phyloP scores from a whole-genome alignment of 2,329 filamentous ascomycete species.

The Fusarium torulosum region DNA sequence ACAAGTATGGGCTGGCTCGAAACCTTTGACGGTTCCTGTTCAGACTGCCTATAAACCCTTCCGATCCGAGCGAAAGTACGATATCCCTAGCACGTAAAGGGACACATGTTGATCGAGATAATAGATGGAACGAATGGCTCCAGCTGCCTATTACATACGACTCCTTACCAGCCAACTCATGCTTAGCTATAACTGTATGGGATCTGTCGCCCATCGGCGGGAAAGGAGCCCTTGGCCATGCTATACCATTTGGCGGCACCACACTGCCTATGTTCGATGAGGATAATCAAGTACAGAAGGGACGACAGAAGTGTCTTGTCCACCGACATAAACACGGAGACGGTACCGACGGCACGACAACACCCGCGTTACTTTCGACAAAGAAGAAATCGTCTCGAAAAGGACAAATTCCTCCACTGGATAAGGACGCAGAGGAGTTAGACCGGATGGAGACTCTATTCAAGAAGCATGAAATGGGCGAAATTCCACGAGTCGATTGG shows the following conservation, averaged over 20 bases:
- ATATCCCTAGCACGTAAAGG: not conserved
- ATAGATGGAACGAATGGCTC: constrained; percentile 96
- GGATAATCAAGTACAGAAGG: constrained; percentile 91
- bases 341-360: constrained; percentile 82
- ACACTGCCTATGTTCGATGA: constrained; percentile 92
- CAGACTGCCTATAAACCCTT: constrained; percentile 96
- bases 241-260: constrained; percentile 93
- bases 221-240: constrained; percentile 76
- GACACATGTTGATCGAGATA: constrained; percentile 26
- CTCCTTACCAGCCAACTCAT: constrained; percentile 82
- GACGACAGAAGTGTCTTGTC: constrained; percentile 89
- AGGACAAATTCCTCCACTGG: constrained; percentile 64
- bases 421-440: constrained; percentile 83
- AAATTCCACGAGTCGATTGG: constrained; percentile 94
- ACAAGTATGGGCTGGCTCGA: constrained; percentile 96
- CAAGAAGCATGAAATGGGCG: constrained; percentile 98
- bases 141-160: constrained; percentile 87
- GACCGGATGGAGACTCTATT: constrained; percentile 90
- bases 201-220: constrained; percentile 87
- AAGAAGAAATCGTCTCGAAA: constrained; percentile 66
- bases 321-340: constrained; percentile 88
- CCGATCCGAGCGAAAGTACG: constrained; percentile 74
- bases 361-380: constrained; percentile 73
- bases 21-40: constrained; percentile 89
- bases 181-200: constrained; percentile 94